Base-by-base conservation (phyloP, 139 green algal genomes). In the Volvox reticuliferus region DNA sequence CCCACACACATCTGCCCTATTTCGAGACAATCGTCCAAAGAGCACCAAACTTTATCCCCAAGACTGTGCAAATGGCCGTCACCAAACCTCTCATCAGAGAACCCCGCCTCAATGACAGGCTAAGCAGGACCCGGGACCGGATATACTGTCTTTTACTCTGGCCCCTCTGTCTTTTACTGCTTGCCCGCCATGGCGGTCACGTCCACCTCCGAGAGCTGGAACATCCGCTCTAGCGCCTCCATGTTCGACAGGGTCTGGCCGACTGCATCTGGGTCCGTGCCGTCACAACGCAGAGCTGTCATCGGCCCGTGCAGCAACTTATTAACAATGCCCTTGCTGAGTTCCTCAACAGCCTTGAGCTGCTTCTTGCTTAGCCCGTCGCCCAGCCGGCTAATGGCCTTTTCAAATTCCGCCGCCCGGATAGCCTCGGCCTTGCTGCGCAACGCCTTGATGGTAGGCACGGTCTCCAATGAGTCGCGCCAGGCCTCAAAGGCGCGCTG, bases 261-360 rank as follows among this genome's bases (percentile, higher is more conserved):
- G 0, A 99, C 98, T 3, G 96, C 97, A 21, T 95, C 90, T 9
- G 97, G 94, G 91, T 99, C 97, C 3, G 94, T 97, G 65, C 96
- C 97, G 88, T 99, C 98, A 91, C 96, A 99, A 33, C 98, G 95
- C 79, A 99, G 96, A 67, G 98, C 97, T 21, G 96, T 98, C 98
- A 99, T 99, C 78, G 98, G 98, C 21, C 98, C 98, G 93, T 99
- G 98, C 91, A 99, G 95, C 88, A 99, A 95, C 96, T 99, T 99
- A 97, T 99, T 99, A 18, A 99, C 96, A 85, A 99, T 99, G 75
- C 96, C 83, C 83, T 94, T 94, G 91, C 91, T 97, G 50, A 99
- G 94, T 91, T 99, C 98, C 96, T 99, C 98, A 26, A 99, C 93
- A 55, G 95, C 96, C 91, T 95, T 91, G 62, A 97, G 94, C 95